Evolutionary conservation across 2,329 filamentous ascomycete species (phyloP), one percentile per base, ranked within the genome.

Genomic region (Sarocladiaceae sp.): DNA sequence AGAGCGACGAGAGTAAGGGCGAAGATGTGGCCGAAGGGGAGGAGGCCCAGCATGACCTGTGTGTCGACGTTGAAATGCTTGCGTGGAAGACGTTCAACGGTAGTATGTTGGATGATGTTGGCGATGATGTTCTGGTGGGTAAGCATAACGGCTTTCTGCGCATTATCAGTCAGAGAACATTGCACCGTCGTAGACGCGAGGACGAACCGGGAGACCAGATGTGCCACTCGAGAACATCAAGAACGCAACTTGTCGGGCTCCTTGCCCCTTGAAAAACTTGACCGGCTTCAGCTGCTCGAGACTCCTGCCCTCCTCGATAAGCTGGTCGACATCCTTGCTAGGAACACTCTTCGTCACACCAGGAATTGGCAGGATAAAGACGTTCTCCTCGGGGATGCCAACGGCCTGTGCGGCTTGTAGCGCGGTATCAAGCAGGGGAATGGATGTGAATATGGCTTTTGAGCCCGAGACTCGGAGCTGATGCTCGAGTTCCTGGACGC

Each of bases 11-110:
- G 78, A 4, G 88, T 78, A 27, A 93, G 67, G 3, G 79, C 80
- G 60, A 91, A 94, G 50, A 93, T 93, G 55, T 94, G 88, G 51
- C 83, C 89, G 56, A 88, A 79, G 1, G 86, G 86, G 1, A 91
- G 68, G n/a, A 91, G 68, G 4, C 85, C 86, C 0, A 90, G 72
- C 2, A 61, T 66, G 16, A 74, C 61, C 47, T 74, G 64, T 1
- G 62, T 70, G 3, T 59, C 58, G 33, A 73, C 48, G 11, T 41
- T 41, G 35, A 35, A 20, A 6, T 47, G 93, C 49, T 63, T 58
- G 48, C 69, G 60, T n/a, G 59, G 45, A 44, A 66, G 52, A 47
- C 57, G 39, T 43, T 74, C 61, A 45, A 60, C 80, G 1, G 70
- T 57, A 6, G 55, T 57, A 45, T 82, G 70, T 58, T 89, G 85